Evolutionary conservation across 2,329 filamentous ascomycete species (phyloP), one percentile per base, ranked within the genome.

Genomic region (Neurospora crassa): DNA sequence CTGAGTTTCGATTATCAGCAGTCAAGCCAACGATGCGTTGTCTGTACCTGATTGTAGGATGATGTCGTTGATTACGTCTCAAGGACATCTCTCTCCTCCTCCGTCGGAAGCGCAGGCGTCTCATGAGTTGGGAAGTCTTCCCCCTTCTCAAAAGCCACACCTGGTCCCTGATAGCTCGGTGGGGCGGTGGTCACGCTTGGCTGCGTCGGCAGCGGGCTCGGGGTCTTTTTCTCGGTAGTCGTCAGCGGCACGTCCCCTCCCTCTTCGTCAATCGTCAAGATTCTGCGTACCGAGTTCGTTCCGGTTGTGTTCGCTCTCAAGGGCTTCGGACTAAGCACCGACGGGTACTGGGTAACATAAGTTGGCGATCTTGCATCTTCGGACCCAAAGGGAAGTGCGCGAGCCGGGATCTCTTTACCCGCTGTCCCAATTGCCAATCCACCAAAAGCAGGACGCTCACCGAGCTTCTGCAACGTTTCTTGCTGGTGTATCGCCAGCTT

Each of bases 401-500:
- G 82, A 69, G 80, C 79, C 67, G 87, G 85, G 47, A 88, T 83
- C 70, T 84, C 77, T 76, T 76, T 76, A 8, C 68, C 72, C 73
- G 74, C 72, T 67, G 37, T 72, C 53, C 68, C 73, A 72, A 69
- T 68, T 69, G 70, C 69, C 59, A 67, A 70, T 68, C 43, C 77
- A 37, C 73, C 75, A 72, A 71, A 78, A 74, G 73, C 20, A 68
- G 70, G 73, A 70, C 68, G 72, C 41, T 77, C 79, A 67, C 83
- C 83, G 37, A 90, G 81, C 78, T 82, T 87, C 77, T 84, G 81
- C 71, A 88, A 81, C 75, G 87, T 83, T 75, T 90, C 87, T 70
- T 87, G 88, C 81, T 93, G 90, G 77, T 89, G 86, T 78, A 85
- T 84, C 72, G 88, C 89, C 74, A 94, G 84, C 80, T 91, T 89